Percentiles rank a stretch among this genome's conserved stretches.
These are phyloP conservation scores for Eimeria acervulina DNA, from an alignment of 169 alveolate species.

Conservation along the genomic window DNA sequence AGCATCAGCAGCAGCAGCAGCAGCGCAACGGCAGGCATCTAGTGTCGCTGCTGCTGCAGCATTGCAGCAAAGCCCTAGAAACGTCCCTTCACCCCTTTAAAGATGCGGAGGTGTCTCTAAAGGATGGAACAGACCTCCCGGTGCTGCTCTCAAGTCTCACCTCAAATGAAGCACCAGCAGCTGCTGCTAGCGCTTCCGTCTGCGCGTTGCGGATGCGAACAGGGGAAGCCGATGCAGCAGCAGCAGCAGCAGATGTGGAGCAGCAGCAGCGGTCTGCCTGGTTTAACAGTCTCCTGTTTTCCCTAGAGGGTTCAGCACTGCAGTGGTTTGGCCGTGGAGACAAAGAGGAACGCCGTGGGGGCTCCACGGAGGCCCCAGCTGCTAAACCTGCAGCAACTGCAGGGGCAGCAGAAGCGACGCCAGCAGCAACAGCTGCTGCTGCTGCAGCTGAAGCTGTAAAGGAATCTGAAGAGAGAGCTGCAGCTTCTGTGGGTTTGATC, in stretches of 20 bases:
- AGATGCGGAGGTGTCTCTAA: slow-evolving; percentile 15
- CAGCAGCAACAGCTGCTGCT: background rate
- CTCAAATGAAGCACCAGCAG: background rate
- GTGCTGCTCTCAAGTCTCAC: background rate
- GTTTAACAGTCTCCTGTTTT: slow-evolving; percentile 9
- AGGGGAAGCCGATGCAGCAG: background rate
- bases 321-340: slow-evolving; percentile 17
- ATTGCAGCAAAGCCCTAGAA: background rate
- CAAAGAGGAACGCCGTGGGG: background rate
- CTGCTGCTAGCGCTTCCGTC: background rate
- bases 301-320: background rate
- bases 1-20: slow-evolving; percentile 53
- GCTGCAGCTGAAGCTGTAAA: slow-evolving; percentile 27
- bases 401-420: slow-evolving; percentile 34
- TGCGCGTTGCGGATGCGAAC: background rate
- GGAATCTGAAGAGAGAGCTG: slow-evolving; percentile 65
- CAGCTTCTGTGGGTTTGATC: slow-evolving; percentile 38
- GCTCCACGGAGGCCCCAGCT: background rate
- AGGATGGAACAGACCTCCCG: slow-evolving; percentile 30
- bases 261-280: slow-evolving; percentile 36
- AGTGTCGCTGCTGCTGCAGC: slow-evolving; percentile 73
- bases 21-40: slow-evolving; percentile 26
- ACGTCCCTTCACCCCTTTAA: slow-evolving; percentile 40
- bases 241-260: slow-evolving; percentile 11
- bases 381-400: background rate